A percentile compares a stretch with the other conserved stretches of the same genome.
These are phyloP conservation scores for Pseudoturritis turrita DNA, from an alignment of 345 rosid genomes.

Conservation along the genomic window DNA sequence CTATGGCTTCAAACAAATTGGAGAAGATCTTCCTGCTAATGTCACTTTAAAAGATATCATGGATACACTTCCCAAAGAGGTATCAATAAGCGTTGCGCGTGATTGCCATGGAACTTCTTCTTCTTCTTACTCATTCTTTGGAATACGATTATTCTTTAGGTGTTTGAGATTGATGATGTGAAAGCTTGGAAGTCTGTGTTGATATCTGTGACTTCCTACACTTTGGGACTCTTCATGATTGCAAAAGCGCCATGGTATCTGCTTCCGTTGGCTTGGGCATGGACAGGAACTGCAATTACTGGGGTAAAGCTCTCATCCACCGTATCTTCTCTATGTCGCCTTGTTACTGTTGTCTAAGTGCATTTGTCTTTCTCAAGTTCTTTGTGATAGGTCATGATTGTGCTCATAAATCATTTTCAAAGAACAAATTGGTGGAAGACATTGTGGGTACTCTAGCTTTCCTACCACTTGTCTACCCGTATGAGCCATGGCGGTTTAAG, in stretches of 20 bases:
- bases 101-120: background rate
- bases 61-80: constrained; percentile 82
- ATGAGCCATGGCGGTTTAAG: constrained; percentile 96
- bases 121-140: background rate
- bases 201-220: constrained; percentile 69
- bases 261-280: constrained; percentile 95
- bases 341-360: background rate
- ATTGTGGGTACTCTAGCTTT: constrained; percentile 91
- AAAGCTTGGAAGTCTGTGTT: constrained; percentile 91
- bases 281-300: constrained; percentile 92
- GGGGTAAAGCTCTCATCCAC: constrained; percentile 45
- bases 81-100: constrained; percentile 10
- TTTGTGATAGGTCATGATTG: constrained; percentile 99
- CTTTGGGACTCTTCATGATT: constrained; percentile 79
- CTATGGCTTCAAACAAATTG: constrained; percentile 84
- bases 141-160: constrained; percentile 34
- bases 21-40: constrained; percentile 76
- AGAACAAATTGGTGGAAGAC: constrained; percentile 86
- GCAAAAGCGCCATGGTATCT: constrained; percentile 89
- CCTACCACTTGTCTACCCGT: constrained; percentile 83
- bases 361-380: constrained; percentile 43
- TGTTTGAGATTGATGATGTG: constrained; percentile 76
- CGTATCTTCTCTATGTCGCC: background rate
- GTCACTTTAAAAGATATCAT: constrained; percentile 71
- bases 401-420: constrained; percentile 92